Base-by-base conservation (phyloP, 2,329 filamentous ascomycete genomes). In the Drechslerella coelobrocha region DNA sequence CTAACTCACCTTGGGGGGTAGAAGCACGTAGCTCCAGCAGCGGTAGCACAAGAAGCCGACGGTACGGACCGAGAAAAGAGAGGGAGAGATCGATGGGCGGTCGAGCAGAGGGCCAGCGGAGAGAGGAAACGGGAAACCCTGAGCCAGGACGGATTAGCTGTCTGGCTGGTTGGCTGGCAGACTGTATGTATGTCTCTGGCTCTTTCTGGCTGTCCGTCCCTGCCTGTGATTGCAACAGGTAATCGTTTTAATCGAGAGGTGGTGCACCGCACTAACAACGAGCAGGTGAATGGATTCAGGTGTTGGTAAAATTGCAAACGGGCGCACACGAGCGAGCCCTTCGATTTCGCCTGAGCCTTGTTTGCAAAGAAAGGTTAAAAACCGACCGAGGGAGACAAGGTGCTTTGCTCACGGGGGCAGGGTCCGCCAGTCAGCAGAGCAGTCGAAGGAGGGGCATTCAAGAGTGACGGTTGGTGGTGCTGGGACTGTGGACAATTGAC, bases 281-380 rank as follows among this genome's bases (percentile, higher is more conserved):
- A 48, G 31, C 24, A 51, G 31, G 31, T 29, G 24, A 51, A 17
- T n/a, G 24, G 31, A 51, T 14, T 45, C 34, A 23, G 54, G 37
- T 59, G 29, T 63, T 45, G 62, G 62, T 57, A 29, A 19, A 27
- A 31, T 45, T 54, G 53, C 43, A 43, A 55, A 50, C 34, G 65
- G 52, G 65, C 65, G 62, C 57, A 69, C 65, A 57, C 62, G 65
- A 43, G 29, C 12, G 34, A 43, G 54, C 61, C 53, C 24, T 27
- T 34, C 47, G 55, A 37, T 52, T 37, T 61, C 65, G n/a, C n/a
- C n/a, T n/a, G n/a, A n/a, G n/a, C n/a, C n/a, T n/a, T n/a, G n/a
- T n/a, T n/a, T n/a, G n/a, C n/a, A n/a, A 27, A 62, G 51, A 53
- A 34, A 69, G 54, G 47, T 48, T 54, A 59, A 69, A 59, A 39